A percentile compares a stretch with the other conserved stretches of the same genome.
Conservation (phyloP, 495 filamentous ascomycete genomes). For the Aspergillus sclerotioniger region DNA sequence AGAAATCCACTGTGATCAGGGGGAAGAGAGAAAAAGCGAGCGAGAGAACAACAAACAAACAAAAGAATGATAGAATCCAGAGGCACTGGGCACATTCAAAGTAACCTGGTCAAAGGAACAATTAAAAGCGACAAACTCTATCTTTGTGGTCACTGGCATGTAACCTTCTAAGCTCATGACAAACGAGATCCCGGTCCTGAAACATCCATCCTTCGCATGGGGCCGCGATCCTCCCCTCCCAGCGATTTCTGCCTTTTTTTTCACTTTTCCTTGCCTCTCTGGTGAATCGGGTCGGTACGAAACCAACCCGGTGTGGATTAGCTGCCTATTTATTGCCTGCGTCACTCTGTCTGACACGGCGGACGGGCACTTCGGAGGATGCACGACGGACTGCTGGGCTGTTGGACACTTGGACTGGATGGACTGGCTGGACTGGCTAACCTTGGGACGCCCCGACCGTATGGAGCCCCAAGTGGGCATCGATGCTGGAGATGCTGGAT, state of each 20-base stretch:
- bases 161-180: slow-evolving; percentile 4
- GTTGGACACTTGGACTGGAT: no score
- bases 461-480: background rate
- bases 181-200: slow-evolving; percentile 6
- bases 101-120: background rate
- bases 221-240: slow-evolving; percentile 4
- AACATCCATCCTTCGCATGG: background rate
- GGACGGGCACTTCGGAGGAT: background rate
- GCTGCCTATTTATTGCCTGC: slow-evolving; percentile 1
- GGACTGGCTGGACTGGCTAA: no score
- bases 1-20: background rate
- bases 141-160: background rate
- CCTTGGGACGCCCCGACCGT: no score
- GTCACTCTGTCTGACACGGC: slow-evolving; percentile 14
- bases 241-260: no score
- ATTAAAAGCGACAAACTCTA: background rate
- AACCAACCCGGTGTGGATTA: background rate
- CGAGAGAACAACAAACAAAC: background rate
- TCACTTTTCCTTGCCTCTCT: no score
- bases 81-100: background rate
- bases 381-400: background rate
- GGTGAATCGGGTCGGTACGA: background rate
- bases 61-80: background rate
- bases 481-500: slow-evolving; percentile 1
- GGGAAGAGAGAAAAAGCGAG: background rate